A percentile compares a stretch with the other conserved stretches of the same genome.
These are phyloP conservation scores for Talaromyces sp. DNA, from an alignment of 2,329 filamentous ascomycete species.

Conservation along the genomic window DNA sequence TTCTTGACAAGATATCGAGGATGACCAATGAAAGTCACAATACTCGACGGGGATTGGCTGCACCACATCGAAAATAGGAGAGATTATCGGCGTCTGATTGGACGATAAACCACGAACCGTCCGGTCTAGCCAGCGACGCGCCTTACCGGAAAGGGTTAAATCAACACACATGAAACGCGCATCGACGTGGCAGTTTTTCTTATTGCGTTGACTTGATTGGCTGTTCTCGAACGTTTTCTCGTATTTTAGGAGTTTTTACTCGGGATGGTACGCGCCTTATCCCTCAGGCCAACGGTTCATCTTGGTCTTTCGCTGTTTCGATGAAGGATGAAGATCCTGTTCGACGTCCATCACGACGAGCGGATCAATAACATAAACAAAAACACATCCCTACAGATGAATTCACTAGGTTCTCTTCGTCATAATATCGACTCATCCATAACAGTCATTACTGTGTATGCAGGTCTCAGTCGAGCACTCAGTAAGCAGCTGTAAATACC, in stretches of 20 bases:
- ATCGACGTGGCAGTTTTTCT: neutral
- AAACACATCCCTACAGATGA: neutral
- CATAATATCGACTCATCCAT: neutral
- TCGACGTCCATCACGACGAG: neutral
- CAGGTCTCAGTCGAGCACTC: neutral
- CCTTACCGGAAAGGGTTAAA: conserved; percentile 8
- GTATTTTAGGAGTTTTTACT: too few relatives aligned
- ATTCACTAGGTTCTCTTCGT: neutral
- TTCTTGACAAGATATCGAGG: neutral
- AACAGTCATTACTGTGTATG: neutral
- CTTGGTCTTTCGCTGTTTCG: neutral
- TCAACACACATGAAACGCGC: conserved; percentile 11
- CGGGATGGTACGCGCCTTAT: neutral
- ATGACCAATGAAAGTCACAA: neutral
- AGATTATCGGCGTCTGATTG: neutral
- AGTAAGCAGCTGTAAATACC: neutral
- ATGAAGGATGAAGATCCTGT: neutral
- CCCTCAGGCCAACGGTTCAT: neutral
- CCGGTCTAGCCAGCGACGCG: neutral
- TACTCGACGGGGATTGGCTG: neutral
- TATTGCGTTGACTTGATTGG: too few relatives aligned
- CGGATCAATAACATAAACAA: neutral
- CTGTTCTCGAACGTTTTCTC: too few relatives aligned
- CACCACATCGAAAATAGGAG: neutral
- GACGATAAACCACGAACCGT: neutral